Base-by-base conservation (phyloP, 495 filamentous ascomycete genomes). In the Barbatosphaeria neglecta region DNA sequence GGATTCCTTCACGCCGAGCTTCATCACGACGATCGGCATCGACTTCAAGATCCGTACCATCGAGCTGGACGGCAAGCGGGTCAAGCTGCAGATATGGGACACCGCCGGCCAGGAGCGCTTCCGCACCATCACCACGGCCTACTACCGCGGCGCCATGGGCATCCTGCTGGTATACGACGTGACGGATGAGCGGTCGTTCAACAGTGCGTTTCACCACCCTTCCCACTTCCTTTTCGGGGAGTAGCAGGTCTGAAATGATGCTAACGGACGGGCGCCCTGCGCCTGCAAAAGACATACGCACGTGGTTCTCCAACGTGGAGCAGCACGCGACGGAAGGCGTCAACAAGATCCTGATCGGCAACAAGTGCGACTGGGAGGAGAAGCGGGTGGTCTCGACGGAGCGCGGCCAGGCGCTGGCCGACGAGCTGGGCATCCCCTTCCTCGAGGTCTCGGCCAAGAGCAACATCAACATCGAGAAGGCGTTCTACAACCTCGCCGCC, bases 291-390 rank as follows among this genome's bases (percentile, higher is more conserved):
- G 92, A 99, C 63, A 97, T 99, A 64, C 84, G 87, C 55, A 96
- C 92, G 45, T 98, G 92, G 92, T 98, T 98, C 65, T 90, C 87
- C 53, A 96, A 98, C 71, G 92, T 98, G 44, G 92, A 98, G 62
- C 90, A 97, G 64, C 93, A 99, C 69, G 92, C 93, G 41, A 96
- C 90, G 49, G 92, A 97, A 69, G 93, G 93, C 52, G 92, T 99
- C 54, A 95, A 97, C 81, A 99, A 97, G 74, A 97, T 99, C 58
- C 81, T 99, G 42, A 95, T 99, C 49, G 92, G 92, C 56, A 99
- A 99, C 75, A 99, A 99, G 69, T 98, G 92, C 68, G 92, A 99
- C 69, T 97, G 93, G 93, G 90, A 97, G 68, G 92, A 99, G 67
- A 99, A 97, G 74, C 79, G 93, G 51, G 86, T 82, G 16, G 85